Percentiles rank a stretch among this genome's conserved stretches.
phyloP scores from a whole-genome alignment of 345 rosid genomes.

The Geranium brycei region DNA sequence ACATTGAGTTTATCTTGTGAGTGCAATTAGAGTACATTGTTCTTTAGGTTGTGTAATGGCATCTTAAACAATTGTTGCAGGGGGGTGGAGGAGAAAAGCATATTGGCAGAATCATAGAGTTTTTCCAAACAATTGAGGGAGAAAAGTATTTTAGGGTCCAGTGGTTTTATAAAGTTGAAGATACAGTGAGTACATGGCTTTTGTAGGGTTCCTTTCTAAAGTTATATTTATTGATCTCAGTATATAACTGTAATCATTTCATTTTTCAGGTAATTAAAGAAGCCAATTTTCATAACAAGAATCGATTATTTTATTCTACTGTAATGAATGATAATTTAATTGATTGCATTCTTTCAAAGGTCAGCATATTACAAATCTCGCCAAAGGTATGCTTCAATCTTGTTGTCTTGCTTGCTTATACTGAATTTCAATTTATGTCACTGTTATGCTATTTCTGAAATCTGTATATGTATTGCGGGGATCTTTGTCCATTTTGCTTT shows the following conservation, averaged over 20 bases:
- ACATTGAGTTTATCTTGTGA: not conserved
- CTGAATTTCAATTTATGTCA: too few species aligned
- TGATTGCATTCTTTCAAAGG: constrained; percentile 61
- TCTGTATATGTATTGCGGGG: too few species aligned
- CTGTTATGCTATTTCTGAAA: too few species aligned
- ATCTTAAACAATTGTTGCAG: constrained; percentile 25
- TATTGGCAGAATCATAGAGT: constrained; percentile 66
- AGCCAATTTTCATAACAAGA: constrained; percentile 39
- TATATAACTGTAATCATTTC: too few species aligned
- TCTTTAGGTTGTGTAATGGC: constrained; percentile 4
- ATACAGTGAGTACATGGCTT: constrained; percentile 47
- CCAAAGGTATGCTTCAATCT: constrained; percentile 24
- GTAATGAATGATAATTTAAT: constrained; percentile 69
- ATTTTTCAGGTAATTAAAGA: constrained; percentile 44
- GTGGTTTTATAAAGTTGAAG: constrained; percentile 91
- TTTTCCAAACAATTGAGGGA: constrained; percentile 60
- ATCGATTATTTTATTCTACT: constrained; percentile 68
- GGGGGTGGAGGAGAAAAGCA: constrained; percentile 49
- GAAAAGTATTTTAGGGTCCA: constrained; percentile 76
- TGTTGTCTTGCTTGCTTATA: too few species aligned
- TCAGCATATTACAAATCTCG: constrained; percentile 33
- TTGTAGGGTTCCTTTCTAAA: too few species aligned
- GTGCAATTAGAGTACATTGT: constrained; percentile 1
- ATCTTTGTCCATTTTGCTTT: too few species aligned
- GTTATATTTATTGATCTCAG: too few species aligned